Base-by-base conservation (phyloP, 352 stramenopile species). In the Thalassiosira hispida region DNA sequence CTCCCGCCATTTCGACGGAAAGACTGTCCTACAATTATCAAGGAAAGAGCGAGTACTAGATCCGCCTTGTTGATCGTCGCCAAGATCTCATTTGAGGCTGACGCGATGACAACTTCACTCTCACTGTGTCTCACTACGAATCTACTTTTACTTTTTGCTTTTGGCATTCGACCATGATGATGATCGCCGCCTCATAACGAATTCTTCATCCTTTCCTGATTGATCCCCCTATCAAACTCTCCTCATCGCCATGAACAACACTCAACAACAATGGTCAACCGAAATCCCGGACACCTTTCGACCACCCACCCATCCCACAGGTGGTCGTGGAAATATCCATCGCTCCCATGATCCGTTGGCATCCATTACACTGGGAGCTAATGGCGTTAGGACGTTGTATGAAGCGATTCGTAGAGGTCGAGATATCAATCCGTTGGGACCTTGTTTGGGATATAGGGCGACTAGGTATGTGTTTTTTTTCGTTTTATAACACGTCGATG, bases 371-470 rank as follows among this genome's bases (percentile, higher is more conserved):
- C 66, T 94, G 7, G 86, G 82, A 22, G 51, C 66, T 12, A 12
- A 83, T n/a, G 88, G 88, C 7, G 83, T 77, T 38, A 84, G 75
- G 7, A 92, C 88, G 0, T 62, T 94, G 18, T 92, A 94, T 63
- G 88, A 94, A 83, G 77, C 69, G 20, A 73, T 94, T 57, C 77
- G 88, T 46, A 73, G 83, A 18, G 88, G 88, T 23, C 62, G 75
- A 14, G 40, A 73, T 9, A 60, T 94, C 8, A 92, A 92, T 72
- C 88, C 88, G 22, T 65, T 92, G 1, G 88, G 86, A 35, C 81
- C 88, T 0, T 92, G 84, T 49, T 62, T 94, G 8, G 88, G 88
- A 35, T 94, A 87, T 76, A 79, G 88, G n/a, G 86, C 86, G 12
- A 83, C 90, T 38, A 63, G 46, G 38, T 73, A 27, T 3, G 66